A percentile compares a stretch with the other conserved stretches of the same genome.
Evolutionary conservation across 192 early-diverging fungal genomes (phyloP).

Genomic region (Coemansia sp.): DNA sequence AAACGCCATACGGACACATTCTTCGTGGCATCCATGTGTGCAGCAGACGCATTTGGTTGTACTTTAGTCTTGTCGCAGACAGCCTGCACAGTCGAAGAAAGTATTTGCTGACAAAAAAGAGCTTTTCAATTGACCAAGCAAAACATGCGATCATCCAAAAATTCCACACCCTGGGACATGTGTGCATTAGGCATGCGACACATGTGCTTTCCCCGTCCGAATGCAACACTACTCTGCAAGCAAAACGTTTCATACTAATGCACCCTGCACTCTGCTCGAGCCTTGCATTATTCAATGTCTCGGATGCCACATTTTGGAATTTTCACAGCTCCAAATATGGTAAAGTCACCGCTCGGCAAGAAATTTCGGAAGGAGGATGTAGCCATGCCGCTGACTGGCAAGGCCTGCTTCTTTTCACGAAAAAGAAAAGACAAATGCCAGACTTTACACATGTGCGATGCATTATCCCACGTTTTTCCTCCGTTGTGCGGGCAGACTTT

Average conservation of each 20-base stretch:
- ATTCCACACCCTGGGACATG: background rate
- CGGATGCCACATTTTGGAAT: background rate
- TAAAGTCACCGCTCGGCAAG: background rate
- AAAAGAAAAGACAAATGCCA: background rate
- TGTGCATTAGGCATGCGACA: background rate
- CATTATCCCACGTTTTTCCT: too few species aligned
- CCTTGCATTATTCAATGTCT: constrained; percentile 1
- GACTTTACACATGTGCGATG: too few species aligned
- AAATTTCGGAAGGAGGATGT: background rate
- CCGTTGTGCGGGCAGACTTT: too few species aligned
- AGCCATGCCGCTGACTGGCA: background rate
- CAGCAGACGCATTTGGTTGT: background rate
- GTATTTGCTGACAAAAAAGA: background rate
- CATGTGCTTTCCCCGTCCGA: background rate
- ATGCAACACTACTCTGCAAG: background rate
- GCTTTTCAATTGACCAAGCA: background rate
- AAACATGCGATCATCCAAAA: background rate
- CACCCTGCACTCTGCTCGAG: background rate
- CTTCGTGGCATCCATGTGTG: background rate
- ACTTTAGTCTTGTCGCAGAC: background rate
- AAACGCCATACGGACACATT: background rate
- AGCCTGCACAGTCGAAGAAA: background rate
- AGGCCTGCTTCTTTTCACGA: background rate
- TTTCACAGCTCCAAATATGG: background rate
- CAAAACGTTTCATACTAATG: background rate